phyloP scores from a whole-genome alignment of 306 rosid species.

The Castanea crenata region DNA sequence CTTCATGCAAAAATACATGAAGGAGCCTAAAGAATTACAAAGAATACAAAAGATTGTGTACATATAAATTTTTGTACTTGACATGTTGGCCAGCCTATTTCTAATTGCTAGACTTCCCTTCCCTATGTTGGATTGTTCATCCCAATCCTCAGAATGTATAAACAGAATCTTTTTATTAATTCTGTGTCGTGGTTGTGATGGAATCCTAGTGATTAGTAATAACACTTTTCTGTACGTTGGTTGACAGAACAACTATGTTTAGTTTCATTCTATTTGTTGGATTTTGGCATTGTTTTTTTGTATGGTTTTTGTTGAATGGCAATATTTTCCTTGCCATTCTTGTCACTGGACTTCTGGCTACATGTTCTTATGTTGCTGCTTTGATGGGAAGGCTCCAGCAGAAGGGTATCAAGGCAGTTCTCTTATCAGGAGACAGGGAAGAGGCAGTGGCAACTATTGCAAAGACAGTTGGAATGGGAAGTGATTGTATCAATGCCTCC shows the following conservation, averaged over 20 bases:
- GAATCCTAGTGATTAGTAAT: not conserved
- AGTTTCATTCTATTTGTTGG: not conserved
- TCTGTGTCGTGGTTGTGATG: not conserved
- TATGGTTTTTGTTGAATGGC: slow-evolving; percentile 18
- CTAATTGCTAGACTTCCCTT: not conserved
- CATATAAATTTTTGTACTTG: not conserved
- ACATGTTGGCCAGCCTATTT: not conserved
- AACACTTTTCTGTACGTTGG: not conserved
- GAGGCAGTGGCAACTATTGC: slow-evolving; percentile 96
- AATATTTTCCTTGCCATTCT: not conserved
- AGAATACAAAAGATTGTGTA: no score
- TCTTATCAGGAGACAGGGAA: slow-evolving; percentile 98
- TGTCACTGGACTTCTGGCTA: slow-evolving; percentile 18
- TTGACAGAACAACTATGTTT: not conserved
- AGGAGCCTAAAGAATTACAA: no score
- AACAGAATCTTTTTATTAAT: not conserved
- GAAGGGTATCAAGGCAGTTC: slow-evolving; percentile 81
- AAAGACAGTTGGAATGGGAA: slow-evolving; percentile 72
- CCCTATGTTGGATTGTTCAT: not conserved
- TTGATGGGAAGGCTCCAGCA: slow-evolving; percentile 69
- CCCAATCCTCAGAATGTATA: not conserved
- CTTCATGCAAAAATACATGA: no score
- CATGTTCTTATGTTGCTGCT: slow-evolving; percentile 39
- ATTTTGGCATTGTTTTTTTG: not conserved
- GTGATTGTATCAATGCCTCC: slow-evolving; percentile 64